These are phyloP conservation scores for Luzula sylvatica DNA, from an alignment of 176 grass and related monocot species.

Conservation along the genomic window DNA sequence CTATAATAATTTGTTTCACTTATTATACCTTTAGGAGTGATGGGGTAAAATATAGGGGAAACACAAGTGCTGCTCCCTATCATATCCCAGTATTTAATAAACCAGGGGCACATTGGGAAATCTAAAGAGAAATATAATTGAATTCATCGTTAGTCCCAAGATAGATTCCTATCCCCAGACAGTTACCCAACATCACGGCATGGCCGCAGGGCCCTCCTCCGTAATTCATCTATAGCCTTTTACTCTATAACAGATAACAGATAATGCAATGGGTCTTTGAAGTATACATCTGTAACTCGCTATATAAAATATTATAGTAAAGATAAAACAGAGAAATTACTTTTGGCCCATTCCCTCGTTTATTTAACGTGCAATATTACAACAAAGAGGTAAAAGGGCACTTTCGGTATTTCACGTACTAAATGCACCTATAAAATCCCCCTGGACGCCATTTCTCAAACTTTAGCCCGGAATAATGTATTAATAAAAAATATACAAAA, in stretches of 20 bases:
- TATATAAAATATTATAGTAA: too few species aligned
- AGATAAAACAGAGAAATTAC: too few species aligned
- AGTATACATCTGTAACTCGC: too few species aligned
- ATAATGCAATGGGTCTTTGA: too few species aligned
- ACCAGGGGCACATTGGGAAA: not conserved
- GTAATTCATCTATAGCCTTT: not conserved
- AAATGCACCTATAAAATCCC: constrained; percentile 40
- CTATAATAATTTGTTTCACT: not conserved
- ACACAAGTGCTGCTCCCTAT: too few species aligned
- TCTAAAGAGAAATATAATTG: not conserved
- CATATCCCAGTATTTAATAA: too few species aligned
- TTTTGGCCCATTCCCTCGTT: not conserved
- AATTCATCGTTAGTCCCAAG: not conserved
- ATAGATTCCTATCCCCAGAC: not conserved
- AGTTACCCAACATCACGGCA: not conserved
- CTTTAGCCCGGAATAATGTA: constrained; percentile 45
- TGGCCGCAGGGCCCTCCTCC: not conserved
- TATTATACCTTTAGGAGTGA: not conserved
- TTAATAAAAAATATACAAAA: constrained; percentile 18
- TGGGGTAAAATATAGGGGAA: too few species aligned
- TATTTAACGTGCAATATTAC: not conserved
- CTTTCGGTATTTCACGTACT: not conserved
- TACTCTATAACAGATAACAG: too few species aligned
- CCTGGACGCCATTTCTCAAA: constrained; percentile 45
- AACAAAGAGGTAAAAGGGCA: constrained; percentile 25